phyloP scores from a whole-genome alignment of 2,329 filamentous ascomycete genomes.

The Fusarium cyanostomum region DNA sequence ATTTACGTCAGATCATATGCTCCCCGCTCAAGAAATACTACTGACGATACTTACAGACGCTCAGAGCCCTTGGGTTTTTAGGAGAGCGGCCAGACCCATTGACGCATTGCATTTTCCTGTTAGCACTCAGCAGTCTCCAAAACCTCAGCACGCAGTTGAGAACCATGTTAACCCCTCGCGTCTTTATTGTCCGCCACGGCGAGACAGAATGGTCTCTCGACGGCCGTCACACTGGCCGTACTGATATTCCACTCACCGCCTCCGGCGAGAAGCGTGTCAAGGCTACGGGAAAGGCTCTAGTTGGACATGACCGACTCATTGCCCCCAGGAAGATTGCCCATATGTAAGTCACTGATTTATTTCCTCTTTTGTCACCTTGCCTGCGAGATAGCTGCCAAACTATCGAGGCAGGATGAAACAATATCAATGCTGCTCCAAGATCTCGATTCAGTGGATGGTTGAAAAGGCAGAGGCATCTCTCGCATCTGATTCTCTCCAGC shows the following conservation, averaged over 20 bases:
- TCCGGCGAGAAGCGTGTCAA: constrained; percentile 81
- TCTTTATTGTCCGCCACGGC: constrained; percentile 88
- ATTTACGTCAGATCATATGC: constrained; percentile 27
- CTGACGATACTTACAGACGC: neutral
- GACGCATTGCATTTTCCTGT: neutral
- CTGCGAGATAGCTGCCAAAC: neutral
- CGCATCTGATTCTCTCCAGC: neutral
- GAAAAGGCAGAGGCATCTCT: neutral
- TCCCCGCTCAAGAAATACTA: neutral
- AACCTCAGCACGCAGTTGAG: neutral
- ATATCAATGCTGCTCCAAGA: neutral
- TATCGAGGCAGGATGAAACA: neutral
- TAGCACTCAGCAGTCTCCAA: neutral
- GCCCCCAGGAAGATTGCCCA: constrained; percentile 83
- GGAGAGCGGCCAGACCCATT: neutral
- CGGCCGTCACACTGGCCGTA: constrained; percentile 82
- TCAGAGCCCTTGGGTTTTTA: neutral
- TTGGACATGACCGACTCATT: constrained; percentile 85
- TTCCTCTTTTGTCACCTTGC: neutral
- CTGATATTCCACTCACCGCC: constrained; percentile 85
- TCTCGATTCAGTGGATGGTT: neutral
- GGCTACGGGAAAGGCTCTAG: constrained; percentile 82
- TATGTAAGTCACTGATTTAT: constrained; percentile 66
- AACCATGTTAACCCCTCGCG: constrained; percentile 66
- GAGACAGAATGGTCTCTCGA: constrained; percentile 96